Evolutionary conservation across 352 stramenopile genomes (phyloP).

Genomic region (Peronospora destructor): DNA sequence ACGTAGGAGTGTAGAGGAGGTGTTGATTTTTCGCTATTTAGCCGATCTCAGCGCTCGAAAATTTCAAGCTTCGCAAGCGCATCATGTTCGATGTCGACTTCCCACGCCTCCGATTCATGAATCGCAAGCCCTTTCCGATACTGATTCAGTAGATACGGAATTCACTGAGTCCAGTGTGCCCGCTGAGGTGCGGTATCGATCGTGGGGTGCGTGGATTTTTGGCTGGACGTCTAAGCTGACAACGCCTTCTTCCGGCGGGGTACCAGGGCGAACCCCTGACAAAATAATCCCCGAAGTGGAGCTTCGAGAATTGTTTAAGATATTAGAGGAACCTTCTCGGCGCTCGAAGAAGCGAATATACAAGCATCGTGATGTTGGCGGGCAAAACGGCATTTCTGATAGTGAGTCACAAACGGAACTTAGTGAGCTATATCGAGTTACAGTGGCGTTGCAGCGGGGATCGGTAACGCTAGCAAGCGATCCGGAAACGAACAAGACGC

Average conservation of each 20-base stretch:
- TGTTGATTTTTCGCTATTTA: slow-evolving; percentile 82
- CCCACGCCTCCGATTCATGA: slow-evolving; percentile 42
- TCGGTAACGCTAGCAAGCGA: slow-evolving; percentile 75
- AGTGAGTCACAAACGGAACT: slow-evolving; percentile 33
- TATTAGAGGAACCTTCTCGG: slow-evolving; percentile 74
- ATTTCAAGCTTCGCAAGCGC: slow-evolving; percentile 17
- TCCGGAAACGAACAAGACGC: slow-evolving; percentile 53
- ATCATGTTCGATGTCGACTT: slow-evolving; percentile 18
- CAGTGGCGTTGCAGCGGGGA: slow-evolving; percentile 59
- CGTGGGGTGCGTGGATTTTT: slow-evolving; percentile 84
- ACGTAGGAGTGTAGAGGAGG: slow-evolving; percentile 66
- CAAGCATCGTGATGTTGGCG: slow-evolving; percentile 23
- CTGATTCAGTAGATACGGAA: slow-evolving; percentile 76
- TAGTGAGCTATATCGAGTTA: slow-evolving; percentile 64
- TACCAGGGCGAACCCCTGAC: slow-evolving; percentile 26
- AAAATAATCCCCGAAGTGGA: slow-evolving; percentile 73
- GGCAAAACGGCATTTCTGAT: slow-evolving; percentile 27
- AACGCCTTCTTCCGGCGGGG: slow-evolving; percentile 24
- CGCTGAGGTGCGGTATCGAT: slow-evolving; percentile 68
- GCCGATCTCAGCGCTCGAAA: slow-evolving; percentile 50
- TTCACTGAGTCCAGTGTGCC: slow-evolving; percentile 58
- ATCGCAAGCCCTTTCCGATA: slow-evolving; percentile 51
- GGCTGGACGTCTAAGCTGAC: slow-evolving; percentile 72
- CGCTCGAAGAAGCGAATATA: slow-evolving; percentile 46
- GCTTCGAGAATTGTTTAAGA: slow-evolving; percentile 80